These are phyloP conservation scores for Musa schizocarpa DNA, from an alignment of 176 grass and related monocot species.

Conservation along the genomic window DNA sequence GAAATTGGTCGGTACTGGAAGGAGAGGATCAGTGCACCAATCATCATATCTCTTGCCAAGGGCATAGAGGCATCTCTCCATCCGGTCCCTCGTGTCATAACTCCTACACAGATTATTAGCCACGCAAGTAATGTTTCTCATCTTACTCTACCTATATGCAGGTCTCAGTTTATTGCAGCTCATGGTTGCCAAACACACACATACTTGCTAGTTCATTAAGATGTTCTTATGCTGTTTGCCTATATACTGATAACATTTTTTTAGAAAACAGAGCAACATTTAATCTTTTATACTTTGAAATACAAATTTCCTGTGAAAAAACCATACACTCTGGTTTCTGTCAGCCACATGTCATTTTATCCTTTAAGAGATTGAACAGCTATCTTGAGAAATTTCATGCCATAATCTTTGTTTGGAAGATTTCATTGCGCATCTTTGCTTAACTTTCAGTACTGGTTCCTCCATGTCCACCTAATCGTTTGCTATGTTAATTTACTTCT, in stretches of 20 bases:
- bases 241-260: neutral
- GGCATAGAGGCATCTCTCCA: conserved; percentile 85
- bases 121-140: conserved; percentile 52
- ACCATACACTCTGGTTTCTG: no score
- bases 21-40: conserved; percentile 57
- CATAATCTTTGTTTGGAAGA: neutral
- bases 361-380: neutral
- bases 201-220: neutral
- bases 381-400: neutral
- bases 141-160: neutral
- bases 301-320: no score
- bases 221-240: neutral
- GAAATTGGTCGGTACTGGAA: conserved; percentile 83
- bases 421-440: neutral
- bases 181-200: no score
- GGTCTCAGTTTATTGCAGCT: neutral
- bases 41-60: conserved; percentile 83
- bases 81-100: conserved; percentile 74
- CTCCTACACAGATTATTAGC: conserved; percentile 90
- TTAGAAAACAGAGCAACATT: no score
- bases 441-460: no score
- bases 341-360: neutral
- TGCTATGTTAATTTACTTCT: neutral
- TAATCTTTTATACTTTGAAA: no score
- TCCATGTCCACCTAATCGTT: neutral